Evolutionary conservation across 768 basidiomycete species (phyloP), one percentile per base, ranked within the genome.

Genomic region (Hydnomerulius pinastri): DNA sequence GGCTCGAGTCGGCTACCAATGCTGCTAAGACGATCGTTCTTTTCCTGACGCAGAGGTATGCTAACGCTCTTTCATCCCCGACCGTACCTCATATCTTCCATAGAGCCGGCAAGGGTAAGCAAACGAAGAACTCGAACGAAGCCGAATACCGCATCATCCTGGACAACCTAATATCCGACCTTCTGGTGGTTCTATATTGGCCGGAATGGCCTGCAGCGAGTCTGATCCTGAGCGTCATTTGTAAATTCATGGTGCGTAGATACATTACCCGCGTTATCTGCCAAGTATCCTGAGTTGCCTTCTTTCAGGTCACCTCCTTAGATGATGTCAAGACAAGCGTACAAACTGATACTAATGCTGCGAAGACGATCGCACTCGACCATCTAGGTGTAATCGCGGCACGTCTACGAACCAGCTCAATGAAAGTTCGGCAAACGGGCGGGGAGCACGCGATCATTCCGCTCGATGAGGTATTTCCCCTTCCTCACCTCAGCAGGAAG

Each of bases 121-220:
- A 83, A 5, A 90, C 88, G 12, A 96, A 96, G 66, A 92, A 89
- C 57, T 86, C 93, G 0, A 93, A 92, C 57, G 97, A 99, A 63
- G 86, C 90, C 5, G 96, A 98, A 64, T 98, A 98, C 65, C 84
- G 93, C 42, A 77, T 85, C 0, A 92, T 98, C 32, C 89, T 98
- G 51, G 96, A 98, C 62, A 90, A 90, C 59, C 74, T 98, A 10
- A 83, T 98, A 35, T 83, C 85, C 2, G 97, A 99, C 63, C 74
- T 97, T 20, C 77, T 98, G 20, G 79, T 81, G 8, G 93, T 97
- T 17, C 73, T 98, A 6, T 94, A 88, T 65, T 91, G 91, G 83
- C 95, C 97, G 0, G 97, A 99, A 69, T 99, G 96, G 94, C 97
- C 97, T 6, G 95, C 91, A 9, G 91, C 97, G 2, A 79, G 85